Percentiles rank a stretch among this genome's conserved stretches.
Evolutionary conservation across 352 stramenopile species (phyloP).

Genomic region (Pythium phragmitis): DNA sequence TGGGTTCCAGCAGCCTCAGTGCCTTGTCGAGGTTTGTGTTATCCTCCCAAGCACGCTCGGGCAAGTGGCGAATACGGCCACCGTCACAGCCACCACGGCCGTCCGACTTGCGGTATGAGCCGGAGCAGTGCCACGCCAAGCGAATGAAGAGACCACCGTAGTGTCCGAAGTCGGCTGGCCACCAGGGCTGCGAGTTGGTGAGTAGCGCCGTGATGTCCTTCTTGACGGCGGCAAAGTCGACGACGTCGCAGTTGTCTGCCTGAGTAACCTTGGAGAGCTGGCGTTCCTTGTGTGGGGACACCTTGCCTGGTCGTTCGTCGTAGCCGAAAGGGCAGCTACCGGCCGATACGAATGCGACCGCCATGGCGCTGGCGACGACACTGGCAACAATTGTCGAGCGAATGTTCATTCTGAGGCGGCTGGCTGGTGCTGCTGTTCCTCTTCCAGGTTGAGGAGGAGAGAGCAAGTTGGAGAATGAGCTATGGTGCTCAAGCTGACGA

Average conservation of each 20-base stretch:
- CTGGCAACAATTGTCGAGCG: conserved; percentile 35
- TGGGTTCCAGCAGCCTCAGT: no score
- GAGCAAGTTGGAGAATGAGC: no score
- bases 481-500: no score
- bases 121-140: conserved; percentile 83
- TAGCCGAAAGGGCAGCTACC: conserved; percentile 33
- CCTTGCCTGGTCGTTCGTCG: conserved; percentile 16
- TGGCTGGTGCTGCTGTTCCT: no score
- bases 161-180: conserved; percentile 86
- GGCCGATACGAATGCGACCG: conserved; percentile 11
- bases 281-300: conserved; percentile 26
- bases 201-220: conserved; percentile 65
- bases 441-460: no score
- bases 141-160: conserved; percentile 85
- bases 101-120: conserved; percentile 72
- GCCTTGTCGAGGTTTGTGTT: no score
- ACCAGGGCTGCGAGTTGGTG: conserved; percentile 74
- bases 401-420: conserved; percentile 33
- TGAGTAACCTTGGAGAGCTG: conserved; percentile 27
- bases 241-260: conserved; percentile 22
- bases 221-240: conserved; percentile 57
- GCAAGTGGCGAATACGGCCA: no score
- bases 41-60: no score
- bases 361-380: conserved; percentile 24
- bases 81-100: conserved; percentile 5